Conservation (phyloP, 2,329 filamentous ascomycete genomes). For the Colletotrichum tropicale region DNA sequence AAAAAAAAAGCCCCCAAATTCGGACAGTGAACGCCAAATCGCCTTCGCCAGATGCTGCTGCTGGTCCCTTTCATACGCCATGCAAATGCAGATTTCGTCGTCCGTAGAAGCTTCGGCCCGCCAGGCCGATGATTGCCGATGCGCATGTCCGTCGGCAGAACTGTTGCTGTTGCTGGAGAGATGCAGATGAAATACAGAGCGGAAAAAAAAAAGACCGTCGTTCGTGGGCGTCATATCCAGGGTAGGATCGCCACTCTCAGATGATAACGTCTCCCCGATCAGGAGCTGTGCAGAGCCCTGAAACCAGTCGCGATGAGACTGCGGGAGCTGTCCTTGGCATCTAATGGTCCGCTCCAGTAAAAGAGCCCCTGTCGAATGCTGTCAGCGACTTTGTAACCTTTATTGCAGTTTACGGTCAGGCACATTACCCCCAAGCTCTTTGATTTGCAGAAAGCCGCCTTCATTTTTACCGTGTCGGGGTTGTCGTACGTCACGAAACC, state of each 20-base stretch:
- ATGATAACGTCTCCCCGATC: neutral
- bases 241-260: neutral
- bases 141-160: neutral
- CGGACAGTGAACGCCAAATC: neutral
- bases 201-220: neutral
- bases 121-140: constrained; percentile 12
- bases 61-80: neutral
- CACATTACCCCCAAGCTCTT: constrained; percentile 67
- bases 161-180: neutral
- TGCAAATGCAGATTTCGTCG: constrained; percentile 5
- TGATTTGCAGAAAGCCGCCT: constrained; percentile 75
- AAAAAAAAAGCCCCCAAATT: neutral
- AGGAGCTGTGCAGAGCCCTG: constrained; percentile 58
- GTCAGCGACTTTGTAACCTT: neutral
- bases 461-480: constrained; percentile 75
- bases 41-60: constrained; percentile 1
- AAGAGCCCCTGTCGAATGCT: constrained; percentile 68
- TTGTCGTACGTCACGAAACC: constrained; percentile 85
- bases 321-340: constrained; percentile 62
- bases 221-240: neutral
- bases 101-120: constrained; percentile 1
- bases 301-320: constrained; percentile 66
- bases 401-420: neutral
- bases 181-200: neutral
- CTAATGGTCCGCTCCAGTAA: constrained; percentile 81